Evolutionary conservation across 305 asterid species (phyloP), one percentile per base, ranked within the genome.

Genomic region (Caryopteris hybrid): DNA sequence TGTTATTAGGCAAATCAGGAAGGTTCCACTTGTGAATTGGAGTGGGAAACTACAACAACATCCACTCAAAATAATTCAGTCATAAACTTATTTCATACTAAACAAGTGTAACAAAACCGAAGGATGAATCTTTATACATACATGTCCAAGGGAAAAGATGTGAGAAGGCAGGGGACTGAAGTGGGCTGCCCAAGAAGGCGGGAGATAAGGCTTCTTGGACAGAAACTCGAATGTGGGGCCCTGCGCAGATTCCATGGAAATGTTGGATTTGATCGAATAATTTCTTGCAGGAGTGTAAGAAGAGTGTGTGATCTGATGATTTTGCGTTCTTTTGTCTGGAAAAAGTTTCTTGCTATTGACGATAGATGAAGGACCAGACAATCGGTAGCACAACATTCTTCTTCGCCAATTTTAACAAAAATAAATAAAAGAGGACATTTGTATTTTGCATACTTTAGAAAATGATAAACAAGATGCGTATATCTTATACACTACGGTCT

Each of bases 11-110:
- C 81, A 93, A 75, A 87, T 88, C 84, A n/a, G 97, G 99, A 60
- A 93, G 90, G 70, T 82, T 85, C 99, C 99, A 93, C 66, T 77
- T 78, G 85, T 93, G 97, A 77, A 93, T 86, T 61, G 99, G 99
- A 71, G 96, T 90, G 0, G 99, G 97, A 71, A 90, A 83, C 99
- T 93, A 57, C 43, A 46, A 54, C n/a, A 54, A 8, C 47, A 68
- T 5, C 31, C 53, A 57, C 14, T 17, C 34, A 58, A 38, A 66
- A 46, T 21, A 20, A 60, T 14, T 36, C 51, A 39, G 45, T 29
- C 43, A 52, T 1, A 64, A 5, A 38, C 59, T 10, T 57, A 58
- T n/a, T 69, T 16, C 43, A 36, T 14, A n/a, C 51, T 2, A 52
- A 17, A 10, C 29, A 20, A 18, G 31, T 50, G 12, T 6, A 16